Percentiles rank a stretch among this genome's conserved stretches.
Evolutionary conservation across 1,284 basidiomycete species (phyloP).

Genomic region (Cronartium quercuum): DNA sequence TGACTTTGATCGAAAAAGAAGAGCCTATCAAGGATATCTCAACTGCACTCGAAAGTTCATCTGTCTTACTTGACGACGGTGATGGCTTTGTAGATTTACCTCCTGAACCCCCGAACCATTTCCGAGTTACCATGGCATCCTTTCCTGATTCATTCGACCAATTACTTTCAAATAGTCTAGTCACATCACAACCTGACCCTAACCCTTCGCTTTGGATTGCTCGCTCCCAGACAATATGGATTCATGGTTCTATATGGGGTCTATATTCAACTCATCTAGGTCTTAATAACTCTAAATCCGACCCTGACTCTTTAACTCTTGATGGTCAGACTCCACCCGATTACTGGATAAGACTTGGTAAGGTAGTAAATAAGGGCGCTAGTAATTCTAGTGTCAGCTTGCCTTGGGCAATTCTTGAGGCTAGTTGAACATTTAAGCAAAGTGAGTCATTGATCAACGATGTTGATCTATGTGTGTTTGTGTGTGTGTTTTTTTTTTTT

Average conservation of each 20-base stretch:
- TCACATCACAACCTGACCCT: background rate
- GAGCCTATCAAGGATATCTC: too few species aligned
- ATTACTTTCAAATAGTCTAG: slow-evolving; percentile 13
- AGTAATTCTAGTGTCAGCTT: slow-evolving; percentile 16
- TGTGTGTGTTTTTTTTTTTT: too few species aligned
- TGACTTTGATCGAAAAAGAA: too few species aligned
- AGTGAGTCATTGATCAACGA: background rate
- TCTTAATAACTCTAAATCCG: background rate
- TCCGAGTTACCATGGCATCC: slow-evolving; percentile 16
- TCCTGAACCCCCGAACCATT: slow-evolving; percentile 1
- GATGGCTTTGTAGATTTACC: background rate
- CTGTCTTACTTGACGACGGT: background rate
- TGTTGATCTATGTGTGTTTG: background rate
- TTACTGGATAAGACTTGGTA: slow-evolving; percentile 21
- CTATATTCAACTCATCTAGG: slow-evolving; percentile 22
- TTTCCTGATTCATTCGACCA: slow-evolving; percentile 35
- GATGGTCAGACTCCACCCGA: slow-evolving; percentile 2
- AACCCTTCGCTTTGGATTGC: slow-evolving; percentile 19
- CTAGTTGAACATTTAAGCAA: background rate
- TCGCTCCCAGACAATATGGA: slow-evolving; percentile 14
- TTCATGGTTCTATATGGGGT: slow-evolving; percentile 17
- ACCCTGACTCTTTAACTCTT: background rate
- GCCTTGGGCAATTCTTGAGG: slow-evolving; percentile 30
- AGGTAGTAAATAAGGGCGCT: slow-evolving; percentile 23
- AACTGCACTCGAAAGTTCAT: background rate